Evolutionary conservation across 306 rosid species (phyloP).

Genomic region (Fragaria ananassa): DNA sequence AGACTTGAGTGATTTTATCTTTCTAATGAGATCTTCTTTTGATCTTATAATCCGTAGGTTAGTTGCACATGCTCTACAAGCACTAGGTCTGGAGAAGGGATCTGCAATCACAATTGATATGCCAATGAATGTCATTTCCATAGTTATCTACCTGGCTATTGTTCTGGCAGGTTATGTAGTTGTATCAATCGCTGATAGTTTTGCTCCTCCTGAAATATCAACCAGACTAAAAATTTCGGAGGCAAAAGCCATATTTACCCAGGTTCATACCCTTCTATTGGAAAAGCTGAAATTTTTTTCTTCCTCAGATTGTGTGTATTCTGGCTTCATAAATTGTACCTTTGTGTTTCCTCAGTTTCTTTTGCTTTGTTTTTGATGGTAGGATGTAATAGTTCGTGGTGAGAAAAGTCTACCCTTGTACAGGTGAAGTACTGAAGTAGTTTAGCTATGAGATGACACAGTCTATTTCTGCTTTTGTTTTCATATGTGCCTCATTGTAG

Average conservation of each 20-base stretch:
- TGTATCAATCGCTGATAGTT: conserved; percentile 97
- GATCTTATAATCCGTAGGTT: conserved; percentile 55
- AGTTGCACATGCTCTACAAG: conserved; percentile 72
- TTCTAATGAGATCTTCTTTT: conserved; percentile 24
- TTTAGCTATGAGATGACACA: conserved; percentile 15
- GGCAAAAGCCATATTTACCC: conserved; percentile 89
- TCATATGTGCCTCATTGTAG: conserved; percentile 26
- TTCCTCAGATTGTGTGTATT: not conserved
- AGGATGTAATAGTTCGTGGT: conserved; percentile 90
- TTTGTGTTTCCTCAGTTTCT: conserved; percentile 10
- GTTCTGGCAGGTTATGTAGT: conserved; percentile 80
- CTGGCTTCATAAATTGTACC: not conserved
- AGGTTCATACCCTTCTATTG: conserved; percentile 46
- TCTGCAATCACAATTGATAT: conserved; percentile 92
- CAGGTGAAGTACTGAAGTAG: conserved; percentile 55
- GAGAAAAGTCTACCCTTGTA: conserved; percentile 79
- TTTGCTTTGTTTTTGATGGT: conserved; percentile 8
- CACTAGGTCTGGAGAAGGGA: conserved; percentile 71
- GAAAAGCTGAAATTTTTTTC: not conserved
- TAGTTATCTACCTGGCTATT: conserved; percentile 84
- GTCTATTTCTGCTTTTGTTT: conserved; percentile 14
- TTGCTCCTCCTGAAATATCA: conserved; percentile 86
- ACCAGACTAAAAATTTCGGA: conserved; percentile 73
- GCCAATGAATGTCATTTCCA: conserved; percentile 84
- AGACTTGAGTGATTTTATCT: not conserved